Percentiles rank a stretch among this genome's conserved stretches.
These are phyloP conservation scores for Vitis hybrid DNA, from an alignment of 177 flowering plant species.

Conservation along the genomic window DNA sequence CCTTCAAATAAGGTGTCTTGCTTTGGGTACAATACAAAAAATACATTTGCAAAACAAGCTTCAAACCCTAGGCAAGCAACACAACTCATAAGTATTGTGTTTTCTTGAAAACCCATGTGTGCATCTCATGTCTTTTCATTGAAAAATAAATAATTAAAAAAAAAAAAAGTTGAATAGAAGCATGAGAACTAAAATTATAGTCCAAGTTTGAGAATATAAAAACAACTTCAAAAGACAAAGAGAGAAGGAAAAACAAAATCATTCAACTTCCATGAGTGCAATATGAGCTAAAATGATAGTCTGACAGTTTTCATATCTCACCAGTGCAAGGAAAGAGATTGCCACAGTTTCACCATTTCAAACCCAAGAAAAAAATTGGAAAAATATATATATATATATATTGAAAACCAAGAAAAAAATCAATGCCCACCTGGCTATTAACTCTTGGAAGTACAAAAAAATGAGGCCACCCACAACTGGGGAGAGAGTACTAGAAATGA, in stretches of 20 bases:
- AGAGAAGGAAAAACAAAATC: background rate
- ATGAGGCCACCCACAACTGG: too few relatives aligned
- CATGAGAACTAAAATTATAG: background rate
- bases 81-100: too few relatives aligned
- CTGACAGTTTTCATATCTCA: conserved; percentile 3
- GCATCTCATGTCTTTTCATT: too few relatives aligned
- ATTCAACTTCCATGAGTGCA: conserved; percentile 8
- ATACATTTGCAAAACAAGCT: too few relatives aligned
- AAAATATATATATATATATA: background rate
- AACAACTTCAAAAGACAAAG: background rate
- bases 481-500: too few relatives aligned
- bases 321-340: conserved; percentile 11
- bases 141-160: background rate
- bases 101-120: too few relatives aligned
- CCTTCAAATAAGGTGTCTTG: too few relatives aligned
- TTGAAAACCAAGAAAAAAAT: background rate
- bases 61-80: too few relatives aligned
- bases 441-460: too few relatives aligned
- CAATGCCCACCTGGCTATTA: too few relatives aligned
- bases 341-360: conserved; percentile 3
- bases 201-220: background rate
- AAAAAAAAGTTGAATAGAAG: background rate
- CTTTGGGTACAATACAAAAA: too few relatives aligned
- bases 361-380: background rate
- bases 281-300: conserved; percentile 10